phyloP scores from a whole-genome alignment of 768 basidiomycete species.

The Trametes elegans region DNA sequence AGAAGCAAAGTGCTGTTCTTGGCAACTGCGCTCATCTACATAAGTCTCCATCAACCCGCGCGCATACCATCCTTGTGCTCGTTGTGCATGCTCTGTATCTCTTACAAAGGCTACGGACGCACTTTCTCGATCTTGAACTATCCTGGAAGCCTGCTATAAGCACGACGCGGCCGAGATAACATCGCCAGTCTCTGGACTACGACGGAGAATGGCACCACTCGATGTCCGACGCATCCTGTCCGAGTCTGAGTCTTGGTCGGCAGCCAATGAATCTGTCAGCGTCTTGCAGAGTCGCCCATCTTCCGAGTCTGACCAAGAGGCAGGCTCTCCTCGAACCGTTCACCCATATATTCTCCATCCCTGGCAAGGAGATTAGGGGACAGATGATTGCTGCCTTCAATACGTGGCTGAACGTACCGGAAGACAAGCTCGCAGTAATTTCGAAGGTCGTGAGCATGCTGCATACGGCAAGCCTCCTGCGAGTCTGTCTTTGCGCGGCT shows the following conservation, averaged over 20 bases:
- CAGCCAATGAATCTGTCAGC: constrained; percentile 22
- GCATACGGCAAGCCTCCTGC: constrained; percentile 93
- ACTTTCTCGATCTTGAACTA: too few relatives aligned
- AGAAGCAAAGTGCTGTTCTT: too few relatives aligned
- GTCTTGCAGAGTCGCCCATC: not conserved
- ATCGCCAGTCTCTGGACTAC: too few relatives aligned
- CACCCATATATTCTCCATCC: constrained; percentile 76
- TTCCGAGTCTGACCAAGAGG: not conserved
- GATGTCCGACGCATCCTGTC: constrained; percentile 16
- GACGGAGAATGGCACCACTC: not conserved
- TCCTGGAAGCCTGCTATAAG: too few relatives aligned
- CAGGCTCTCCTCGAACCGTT: constrained; percentile 81
- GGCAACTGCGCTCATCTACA: too few relatives aligned
- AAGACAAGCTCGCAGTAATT: constrained; percentile 68
- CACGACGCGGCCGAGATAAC: too few relatives aligned
- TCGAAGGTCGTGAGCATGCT: constrained; percentile 87
- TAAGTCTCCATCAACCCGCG: too few relatives aligned
- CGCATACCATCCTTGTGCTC: too few relatives aligned
- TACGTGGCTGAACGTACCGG: constrained; percentile 81
- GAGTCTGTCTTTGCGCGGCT: constrained; percentile 22
- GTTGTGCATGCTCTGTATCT: too few relatives aligned
- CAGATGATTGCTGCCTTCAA: constrained; percentile 94
- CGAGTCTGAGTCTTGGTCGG: constrained; percentile 20
- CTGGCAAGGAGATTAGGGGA: constrained; percentile 90
- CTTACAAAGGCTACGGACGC: too few relatives aligned